Evolutionary conservation across 805 yeast species (phyloP).

Genomic region (Lipomyces yamanashiensis): DNA sequence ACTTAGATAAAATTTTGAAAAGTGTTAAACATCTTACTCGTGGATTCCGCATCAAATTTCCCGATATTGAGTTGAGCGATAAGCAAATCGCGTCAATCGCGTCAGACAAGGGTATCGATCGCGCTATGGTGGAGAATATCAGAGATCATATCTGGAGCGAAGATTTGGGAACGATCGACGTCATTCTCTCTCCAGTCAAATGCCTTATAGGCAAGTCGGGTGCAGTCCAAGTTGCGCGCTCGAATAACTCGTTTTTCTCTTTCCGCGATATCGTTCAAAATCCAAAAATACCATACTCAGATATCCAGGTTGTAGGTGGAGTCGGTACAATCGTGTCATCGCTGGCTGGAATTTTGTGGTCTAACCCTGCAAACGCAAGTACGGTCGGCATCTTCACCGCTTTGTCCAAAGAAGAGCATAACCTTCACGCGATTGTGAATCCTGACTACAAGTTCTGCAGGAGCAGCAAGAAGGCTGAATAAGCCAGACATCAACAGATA

Average conservation of each 20-base stretch:
- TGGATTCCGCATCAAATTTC: background rate
- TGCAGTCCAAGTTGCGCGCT: slow-evolving; percentile 1
- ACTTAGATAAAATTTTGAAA: background rate
- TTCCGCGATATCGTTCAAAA: slow-evolving; percentile 6
- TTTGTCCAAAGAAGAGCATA: background rate
- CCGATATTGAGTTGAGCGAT: background rate
- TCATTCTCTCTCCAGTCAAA: background rate
- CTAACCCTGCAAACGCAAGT: background rate
- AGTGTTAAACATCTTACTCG: background rate
- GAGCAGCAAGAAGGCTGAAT: background rate
- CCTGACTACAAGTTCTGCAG: slow-evolving; percentile 8
- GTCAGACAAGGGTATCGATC: background rate
- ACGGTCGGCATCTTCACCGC: background rate
- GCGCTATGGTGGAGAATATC: background rate
- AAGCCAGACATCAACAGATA: too few relatives aligned
- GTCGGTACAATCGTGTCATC: background rate
- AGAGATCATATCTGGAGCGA: background rate
- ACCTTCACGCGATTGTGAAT: background rate
- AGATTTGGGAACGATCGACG: background rate
- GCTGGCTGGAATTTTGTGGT: slow-evolving; percentile 5
- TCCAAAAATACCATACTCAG: too few relatives aligned
- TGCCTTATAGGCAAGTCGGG: background rate
- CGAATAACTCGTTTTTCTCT: background rate
- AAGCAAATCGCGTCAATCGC: background rate
- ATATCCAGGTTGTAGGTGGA: background rate